Evolutionary conservation across 2,329 filamentous ascomycete genomes (phyloP).

Genomic region (Ramularia endophylla): DNA sequence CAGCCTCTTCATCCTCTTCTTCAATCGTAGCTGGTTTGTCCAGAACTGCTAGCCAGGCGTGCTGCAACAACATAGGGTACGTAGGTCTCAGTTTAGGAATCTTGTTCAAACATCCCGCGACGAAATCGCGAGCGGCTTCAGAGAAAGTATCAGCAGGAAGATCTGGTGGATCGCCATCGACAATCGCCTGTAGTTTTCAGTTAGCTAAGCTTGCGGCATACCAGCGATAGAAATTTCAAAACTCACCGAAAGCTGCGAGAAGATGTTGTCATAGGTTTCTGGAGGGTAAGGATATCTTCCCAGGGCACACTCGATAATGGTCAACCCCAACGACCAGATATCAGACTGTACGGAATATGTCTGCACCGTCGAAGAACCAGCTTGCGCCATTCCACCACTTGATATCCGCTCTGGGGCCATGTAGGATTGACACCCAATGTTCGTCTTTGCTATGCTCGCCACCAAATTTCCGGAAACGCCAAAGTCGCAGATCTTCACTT

Average conservation of each 20-base stretch:
- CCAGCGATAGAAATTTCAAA: background rate
- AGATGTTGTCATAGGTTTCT: conserved; percentile 97
- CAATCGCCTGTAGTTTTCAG: conserved; percentile 70
- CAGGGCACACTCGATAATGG: conserved; percentile 92
- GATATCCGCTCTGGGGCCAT: conserved; percentile 98
- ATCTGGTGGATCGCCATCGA: conserved; percentile 90
- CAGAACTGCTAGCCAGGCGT: conserved; percentile 77
- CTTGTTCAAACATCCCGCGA: conserved; percentile 85
- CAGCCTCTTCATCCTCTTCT: conserved; percentile 61
- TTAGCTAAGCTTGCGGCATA: conserved; percentile 9
- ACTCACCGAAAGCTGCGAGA: conserved; percentile 92
- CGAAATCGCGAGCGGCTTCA: conserved; percentile 75
- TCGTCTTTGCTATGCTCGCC: conserved; percentile 95
- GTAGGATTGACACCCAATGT: conserved; percentile 98
- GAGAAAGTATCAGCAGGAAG: conserved; percentile 77
- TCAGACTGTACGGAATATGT: conserved; percentile 98
- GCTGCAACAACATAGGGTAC: conserved; percentile 81
- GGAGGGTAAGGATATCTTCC: conserved; percentile 94
- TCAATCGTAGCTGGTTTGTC: conserved; percentile 69
- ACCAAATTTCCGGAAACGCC: conserved; percentile 95
- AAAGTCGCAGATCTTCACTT: conserved; percentile 98
- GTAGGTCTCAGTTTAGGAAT: conserved; percentile 87
- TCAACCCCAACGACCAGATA: conserved; percentile 92
- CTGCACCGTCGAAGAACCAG: conserved; percentile 64
- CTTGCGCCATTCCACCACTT: conserved; percentile 70